Conservation (phyloP, 768 basidiomycete genomes). For the Xerocomellus chrysenteron region DNA sequence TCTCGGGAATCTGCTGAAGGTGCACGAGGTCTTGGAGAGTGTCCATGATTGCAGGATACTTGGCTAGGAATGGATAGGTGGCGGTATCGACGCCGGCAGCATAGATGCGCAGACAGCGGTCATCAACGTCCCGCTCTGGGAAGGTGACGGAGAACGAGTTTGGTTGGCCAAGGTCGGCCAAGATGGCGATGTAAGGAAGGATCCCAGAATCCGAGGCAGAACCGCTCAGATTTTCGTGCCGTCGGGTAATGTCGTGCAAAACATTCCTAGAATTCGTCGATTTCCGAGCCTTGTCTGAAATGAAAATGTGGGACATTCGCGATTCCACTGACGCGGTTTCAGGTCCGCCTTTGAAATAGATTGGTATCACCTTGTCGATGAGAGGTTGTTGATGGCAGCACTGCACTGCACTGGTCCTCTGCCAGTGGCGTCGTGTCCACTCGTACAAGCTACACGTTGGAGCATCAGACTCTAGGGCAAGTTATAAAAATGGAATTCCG, state of each 20-base stretch:
- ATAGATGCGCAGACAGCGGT: constrained; percentile 7
- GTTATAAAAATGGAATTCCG: neutral
- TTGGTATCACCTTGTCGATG: constrained; percentile 14
- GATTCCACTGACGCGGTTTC: neutral
- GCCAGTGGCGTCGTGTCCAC: constrained; percentile 12
- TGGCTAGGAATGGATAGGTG: constrained; percentile 8
- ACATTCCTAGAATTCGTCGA: neutral
- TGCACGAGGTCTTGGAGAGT: neutral
- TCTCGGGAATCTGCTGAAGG: neutral
- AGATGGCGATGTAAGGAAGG: constrained; percentile 6
- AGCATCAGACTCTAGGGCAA: neutral
- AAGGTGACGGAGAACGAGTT: constrained; percentile 2
- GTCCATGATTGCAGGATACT: neutral
- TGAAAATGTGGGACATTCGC: constrained; percentile 15
- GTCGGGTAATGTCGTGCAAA: neutral
- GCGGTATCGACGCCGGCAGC: neutral
- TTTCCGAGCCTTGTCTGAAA: constrained; percentile 15
- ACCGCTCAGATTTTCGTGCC: neutral
- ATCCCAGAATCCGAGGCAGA: neutral
- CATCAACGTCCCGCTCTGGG: neutral
- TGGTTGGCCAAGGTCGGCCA: constrained; percentile 10
- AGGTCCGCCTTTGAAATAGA: constrained; percentile 6
- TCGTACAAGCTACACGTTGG: neutral
- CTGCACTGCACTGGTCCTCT: constrained; percentile 18
- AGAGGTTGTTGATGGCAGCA: constrained; percentile 10